Evolutionary conservation across 352 stramenopile species (phyloP).

Genomic region (Bremia lactucae): DNA sequence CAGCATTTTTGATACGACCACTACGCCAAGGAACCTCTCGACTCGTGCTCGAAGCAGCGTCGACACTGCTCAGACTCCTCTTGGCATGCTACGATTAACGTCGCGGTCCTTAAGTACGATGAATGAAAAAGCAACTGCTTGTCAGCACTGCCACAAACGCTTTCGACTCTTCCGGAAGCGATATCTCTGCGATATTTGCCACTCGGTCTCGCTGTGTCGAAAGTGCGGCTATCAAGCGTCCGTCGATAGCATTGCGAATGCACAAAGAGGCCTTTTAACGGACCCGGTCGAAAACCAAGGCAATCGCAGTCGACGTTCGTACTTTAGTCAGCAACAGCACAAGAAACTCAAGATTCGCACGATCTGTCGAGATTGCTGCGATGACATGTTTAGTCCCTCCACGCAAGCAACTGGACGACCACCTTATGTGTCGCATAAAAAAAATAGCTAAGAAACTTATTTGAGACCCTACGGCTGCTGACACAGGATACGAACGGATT

Average conservation of each 20-base stretch:
- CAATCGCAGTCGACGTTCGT: constrained; percentile 11
- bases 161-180: constrained; percentile 53
- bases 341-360: constrained; percentile 38
- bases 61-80: constrained; percentile 7
- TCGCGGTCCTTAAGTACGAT: constrained; percentile 15
- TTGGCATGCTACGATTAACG: constrained; percentile 15
- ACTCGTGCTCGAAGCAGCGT: constrained; percentile 13
- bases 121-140: constrained; percentile 22
- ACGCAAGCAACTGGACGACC: constrained; percentile 22
- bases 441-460: too few relatives aligned
- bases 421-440: too few relatives aligned
- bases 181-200: constrained; percentile 46
- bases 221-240: constrained; percentile 45
- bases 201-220: constrained; percentile 40
- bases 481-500: too few relatives aligned
- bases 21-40: constrained; percentile 1
- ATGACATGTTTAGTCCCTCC: constrained; percentile 38
- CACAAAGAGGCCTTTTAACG: constrained; percentile 11
- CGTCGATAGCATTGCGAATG: constrained; percentile 28
- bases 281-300: constrained; percentile 20
- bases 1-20: constrained; percentile 10
- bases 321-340: constrained; percentile 20
- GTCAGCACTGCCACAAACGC: constrained; percentile 44
- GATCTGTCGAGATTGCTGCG: constrained; percentile 39
- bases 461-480: too few relatives aligned